Conservation (phyloP, 768 basidiomycete genomes). For the Lactifluus pinguis region DNA sequence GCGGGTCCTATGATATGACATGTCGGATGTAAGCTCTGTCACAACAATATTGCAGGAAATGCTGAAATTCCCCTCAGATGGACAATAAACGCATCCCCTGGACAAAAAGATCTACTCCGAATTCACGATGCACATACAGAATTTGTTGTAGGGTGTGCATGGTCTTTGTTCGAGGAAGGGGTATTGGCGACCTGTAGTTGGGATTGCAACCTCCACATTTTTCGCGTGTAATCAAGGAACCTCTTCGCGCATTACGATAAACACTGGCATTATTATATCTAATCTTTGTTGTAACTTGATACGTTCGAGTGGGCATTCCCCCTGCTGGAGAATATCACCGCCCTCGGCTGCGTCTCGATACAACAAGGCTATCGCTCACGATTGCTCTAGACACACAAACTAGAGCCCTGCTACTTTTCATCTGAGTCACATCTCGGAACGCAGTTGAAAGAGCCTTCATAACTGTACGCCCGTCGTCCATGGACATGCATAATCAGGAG, state of each 20-base stretch:
- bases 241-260: neutral
- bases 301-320: too few species aligned
- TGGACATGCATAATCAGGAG: too few species aligned
- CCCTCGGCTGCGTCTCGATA: too few species aligned
- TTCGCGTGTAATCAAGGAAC: slow-evolving; percentile 35
- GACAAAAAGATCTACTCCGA: slow-evolving; percentile 44
- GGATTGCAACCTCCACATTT: slow-evolving; percentile 81
- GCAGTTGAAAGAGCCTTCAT: too few species aligned
- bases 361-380: too few species aligned
- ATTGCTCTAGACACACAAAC: too few species aligned
- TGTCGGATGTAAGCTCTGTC: slow-evolving; percentile 64
- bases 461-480: too few species aligned
- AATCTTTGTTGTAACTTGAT: neutral
- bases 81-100: slow-evolving; percentile 52
- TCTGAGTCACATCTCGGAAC: too few species aligned
- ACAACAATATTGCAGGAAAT: neutral
- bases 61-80: slow-evolving; percentile 36
- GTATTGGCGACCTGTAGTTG: slow-evolving; percentile 84
- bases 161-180: slow-evolving; percentile 89
- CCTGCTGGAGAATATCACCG: too few species aligned
- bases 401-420: too few species aligned
- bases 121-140: slow-evolving; percentile 89
- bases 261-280: neutral
- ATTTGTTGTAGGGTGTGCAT: slow-evolving; percentile 85
- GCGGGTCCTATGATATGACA: slow-evolving; percentile 90